Base-by-base conservation (phyloP, 768 basidiomycete genomes). In the Suillus discolor region DNA sequence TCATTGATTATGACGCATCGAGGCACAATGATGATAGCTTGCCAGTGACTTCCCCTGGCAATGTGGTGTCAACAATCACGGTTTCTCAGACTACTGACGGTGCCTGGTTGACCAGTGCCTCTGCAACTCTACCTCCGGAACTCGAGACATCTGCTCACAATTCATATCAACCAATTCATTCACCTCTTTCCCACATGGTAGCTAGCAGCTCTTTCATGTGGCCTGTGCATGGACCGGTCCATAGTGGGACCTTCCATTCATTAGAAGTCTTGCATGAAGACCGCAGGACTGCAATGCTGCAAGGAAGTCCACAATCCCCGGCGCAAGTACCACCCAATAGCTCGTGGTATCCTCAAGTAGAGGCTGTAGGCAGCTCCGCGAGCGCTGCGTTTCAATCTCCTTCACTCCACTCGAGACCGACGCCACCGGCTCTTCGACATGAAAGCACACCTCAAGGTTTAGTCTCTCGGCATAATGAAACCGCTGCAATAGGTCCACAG, bases 321-420 rank as follows among this genome's bases (percentile, higher is more conserved):
- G 31, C 54, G 20, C 54, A 36, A 34, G 54, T 13, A 3, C 31
- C 20, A 20, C 34, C 20, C 31, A 20, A 13, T 31, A 36, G 34
- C 54, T 55, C 54, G 3, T 34, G 54, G 54, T 55, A n/a, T 55
- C 54, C 54, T 55, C 54, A 55, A 55, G 54, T 55, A n/a, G 34
- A 34, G 11, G 31, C 20, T 55, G 31, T 6, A 20, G 54, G 34
- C 20, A 55, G 31, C 54, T 55, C 54, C 54, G 31, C 31, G 54
- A 34, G 18, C 12, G 20, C 54, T 34, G 12, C 34, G 12, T 34
- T 55, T 34, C 54, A 55, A 34, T 55, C 31, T 55, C 54, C 54
- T 55, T n/a, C 54, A 31, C 31, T 34, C 34, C 54, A 3, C 34
- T 36, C 34, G 31, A n/a, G 54, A 13, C 31, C 54, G 12, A 55